Evolutionary conservation across 805 yeast genomes (phyloP), one percentile per base, ranked within the genome.

Genomic region (Nakazawaea anatomiae): DNA sequence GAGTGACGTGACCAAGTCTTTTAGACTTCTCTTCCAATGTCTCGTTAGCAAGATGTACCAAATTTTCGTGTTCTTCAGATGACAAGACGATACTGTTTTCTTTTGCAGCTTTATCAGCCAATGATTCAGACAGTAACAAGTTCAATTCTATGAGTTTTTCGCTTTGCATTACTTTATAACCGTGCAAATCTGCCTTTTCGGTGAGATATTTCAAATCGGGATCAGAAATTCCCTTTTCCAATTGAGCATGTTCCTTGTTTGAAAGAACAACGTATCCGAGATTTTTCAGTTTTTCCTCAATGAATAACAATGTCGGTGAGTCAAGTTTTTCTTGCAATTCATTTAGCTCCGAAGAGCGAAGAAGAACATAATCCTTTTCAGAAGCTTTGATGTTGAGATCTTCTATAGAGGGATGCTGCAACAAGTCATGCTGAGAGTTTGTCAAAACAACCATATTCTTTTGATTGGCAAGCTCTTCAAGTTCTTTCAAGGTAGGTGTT

Each of bases 81-180:
- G 39, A 6, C 12, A 44, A 31, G 29, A 49, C 41, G 28, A 44
- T 45, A 5, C 63, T 14, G 32, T 61, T 58, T 5, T 64, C 71
- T 12, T 58, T 43, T 6, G 60, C 47, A 5, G 72, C 70, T 14
- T 59, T 51, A 2, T 48, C 54, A 10, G 25, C n/a, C 43, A 64
- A 41, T 3, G 46, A 32, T 28, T 57, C 60, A 38, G 55, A 53
- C 8, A 29, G 28, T 6, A 35, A 10, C 10, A 25, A 55, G 54
- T 35, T 54, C 42, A 44, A 44, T 52, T 43, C 54, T 55, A 4
- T 39, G 4, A 32, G 14, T 4, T 41, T 42, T 25, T 39, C 32
- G 27, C 6, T 5, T 31, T 35, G 25, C 6, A 44, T 6, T 6
- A 44, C 39, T 10, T 25, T 32, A n/a, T 14, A 28, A 2, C 47